A percentile compares a stretch with the other conserved stretches of the same genome.
These are phyloP conservation scores for Yamadazyma oceani DNA, from an alignment of 1,139 yeast genomes.

Conservation along the genomic window DNA sequence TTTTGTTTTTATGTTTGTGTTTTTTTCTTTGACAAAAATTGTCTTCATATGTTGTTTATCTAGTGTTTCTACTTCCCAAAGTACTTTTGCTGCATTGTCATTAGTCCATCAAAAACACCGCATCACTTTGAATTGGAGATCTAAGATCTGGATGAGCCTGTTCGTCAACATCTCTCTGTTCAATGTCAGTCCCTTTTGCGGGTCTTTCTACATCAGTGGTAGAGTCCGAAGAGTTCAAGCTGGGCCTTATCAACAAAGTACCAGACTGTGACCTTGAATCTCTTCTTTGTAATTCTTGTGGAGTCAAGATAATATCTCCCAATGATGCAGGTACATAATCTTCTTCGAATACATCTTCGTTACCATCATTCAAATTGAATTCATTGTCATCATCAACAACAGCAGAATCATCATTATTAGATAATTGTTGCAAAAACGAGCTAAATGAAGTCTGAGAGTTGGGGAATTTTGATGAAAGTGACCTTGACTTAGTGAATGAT, in stretches of 20 bases:
- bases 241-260: constrained; percentile 40
- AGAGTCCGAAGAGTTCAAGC: constrained; percentile 14
- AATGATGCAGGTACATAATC: constrained; percentile 79
- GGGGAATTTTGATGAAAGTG: constrained; percentile 7
- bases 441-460: constrained; percentile 12
- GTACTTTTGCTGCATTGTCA: too few species aligned
- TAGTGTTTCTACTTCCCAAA: too few species aligned
- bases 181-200: too few species aligned
- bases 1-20: too few species aligned
- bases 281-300: constrained; percentile 69
- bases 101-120: constrained; percentile 32
- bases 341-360: constrained; percentile 51
- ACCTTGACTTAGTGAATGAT: constrained; percentile 5
- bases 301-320: constrained; percentile 68
- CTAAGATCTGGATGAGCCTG: constrained; percentile 3
- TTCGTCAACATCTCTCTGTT: too few species aligned
- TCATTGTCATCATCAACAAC: constrained; percentile 20
- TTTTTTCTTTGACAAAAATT: too few species aligned
- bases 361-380: constrained; percentile 27
- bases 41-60: too few species aligned
- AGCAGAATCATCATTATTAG: constrained; percentile 12
- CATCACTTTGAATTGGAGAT: constrained; percentile 10
- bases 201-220: constrained; percentile 3
- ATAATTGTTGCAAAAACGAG: constrained; percentile 11
- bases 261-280: constrained; percentile 59